Evolutionary conservation across 805 yeast genomes (phyloP).

Genomic region (Candida khao-thaluensis): DNA sequence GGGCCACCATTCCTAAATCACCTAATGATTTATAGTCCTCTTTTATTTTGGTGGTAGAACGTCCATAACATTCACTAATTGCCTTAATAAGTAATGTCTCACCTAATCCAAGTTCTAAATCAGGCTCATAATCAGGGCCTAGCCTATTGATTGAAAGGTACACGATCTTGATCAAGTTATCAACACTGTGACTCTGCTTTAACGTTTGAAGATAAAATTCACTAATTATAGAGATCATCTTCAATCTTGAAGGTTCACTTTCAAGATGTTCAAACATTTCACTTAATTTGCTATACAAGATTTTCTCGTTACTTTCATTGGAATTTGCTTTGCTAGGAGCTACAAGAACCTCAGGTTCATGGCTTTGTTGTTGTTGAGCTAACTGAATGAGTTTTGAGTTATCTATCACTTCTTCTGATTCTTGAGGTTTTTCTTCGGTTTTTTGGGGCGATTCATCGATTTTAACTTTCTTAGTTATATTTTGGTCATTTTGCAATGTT

Average conservation of each 20-base stretch:
- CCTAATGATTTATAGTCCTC: constrained; percentile 77
- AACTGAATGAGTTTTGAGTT: constrained; percentile 13
- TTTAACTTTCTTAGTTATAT: background rate
- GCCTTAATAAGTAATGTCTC: constrained; percentile 88
- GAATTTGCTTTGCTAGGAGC: too few relatives aligned
- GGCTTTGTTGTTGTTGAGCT: constrained; percentile 14
- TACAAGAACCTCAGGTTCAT: too few relatives aligned
- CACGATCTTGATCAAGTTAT: constrained; percentile 65
- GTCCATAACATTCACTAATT: constrained; percentile 85
- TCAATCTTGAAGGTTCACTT: constrained; percentile 75
- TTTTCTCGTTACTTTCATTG: too few relatives aligned
- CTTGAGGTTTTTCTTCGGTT: too few relatives aligned
- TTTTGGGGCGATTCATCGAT: too few relatives aligned
- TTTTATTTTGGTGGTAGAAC: constrained; percentile 67
- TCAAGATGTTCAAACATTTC: constrained; percentile 77
- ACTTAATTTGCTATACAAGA: constrained; percentile 45
- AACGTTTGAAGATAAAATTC: constrained; percentile 69
- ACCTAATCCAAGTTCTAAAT: constrained; percentile 89
- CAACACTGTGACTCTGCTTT: constrained; percentile 32
- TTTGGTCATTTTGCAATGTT: background rate
- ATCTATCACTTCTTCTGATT: constrained; percentile 5
- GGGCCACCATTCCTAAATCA: constrained; percentile 88
- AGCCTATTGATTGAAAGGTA: constrained; percentile 84
- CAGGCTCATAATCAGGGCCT: constrained; percentile 93
- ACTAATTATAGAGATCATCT: constrained; percentile 73